phyloP scores from a whole-genome alignment of 768 basidiomycete species.

The Lentinus tigrinus region DNA sequence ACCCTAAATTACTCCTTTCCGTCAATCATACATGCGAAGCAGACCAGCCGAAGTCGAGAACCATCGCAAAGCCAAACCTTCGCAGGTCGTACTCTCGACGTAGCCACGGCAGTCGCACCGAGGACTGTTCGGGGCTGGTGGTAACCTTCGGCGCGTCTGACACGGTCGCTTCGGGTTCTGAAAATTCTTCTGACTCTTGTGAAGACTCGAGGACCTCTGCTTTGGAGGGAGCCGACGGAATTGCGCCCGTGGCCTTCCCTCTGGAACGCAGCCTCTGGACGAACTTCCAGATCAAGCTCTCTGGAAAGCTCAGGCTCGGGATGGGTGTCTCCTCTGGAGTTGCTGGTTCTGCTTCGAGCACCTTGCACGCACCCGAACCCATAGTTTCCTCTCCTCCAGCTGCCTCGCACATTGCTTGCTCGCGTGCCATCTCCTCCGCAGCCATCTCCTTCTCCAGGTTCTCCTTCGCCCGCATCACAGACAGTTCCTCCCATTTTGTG shows the following conservation, averaged over 20 bases:
- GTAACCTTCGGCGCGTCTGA: neutral
- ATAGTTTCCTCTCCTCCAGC: neutral
- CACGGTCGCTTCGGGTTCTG: neutral
- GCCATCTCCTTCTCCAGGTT: slow-evolving; percentile 34
- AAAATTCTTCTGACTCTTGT: neutral
- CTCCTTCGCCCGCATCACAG: slow-evolving; percentile 47
- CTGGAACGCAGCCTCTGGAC: neutral
- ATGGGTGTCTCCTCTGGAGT: neutral
- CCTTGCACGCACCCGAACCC: slow-evolving; percentile 1
- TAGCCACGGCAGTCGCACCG: slow-evolving; percentile 22
- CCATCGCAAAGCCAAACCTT: slow-evolving; percentile 66
- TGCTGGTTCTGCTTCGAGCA: neutral
- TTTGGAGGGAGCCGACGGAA: neutral
- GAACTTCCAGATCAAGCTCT: neutral
- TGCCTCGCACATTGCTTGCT: slow-evolving; percentile 5
- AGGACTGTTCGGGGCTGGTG: neutral
- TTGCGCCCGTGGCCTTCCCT: neutral
- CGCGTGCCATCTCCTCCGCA: slow-evolving; percentile 3
- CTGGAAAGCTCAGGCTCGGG: neutral
- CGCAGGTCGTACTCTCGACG: slow-evolving; percentile 68
- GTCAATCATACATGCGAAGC: slow-evolving; percentile 1
- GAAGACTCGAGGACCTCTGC: neutral
- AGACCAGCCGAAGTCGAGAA: slow-evolving; percentile 77
- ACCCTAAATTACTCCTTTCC: neutral
- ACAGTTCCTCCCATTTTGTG: slow-evolving; percentile 70